Base-by-base conservation (phyloP, 2,329 filamentous ascomycete genomes). In the Blumeriella jaapii region DNA sequence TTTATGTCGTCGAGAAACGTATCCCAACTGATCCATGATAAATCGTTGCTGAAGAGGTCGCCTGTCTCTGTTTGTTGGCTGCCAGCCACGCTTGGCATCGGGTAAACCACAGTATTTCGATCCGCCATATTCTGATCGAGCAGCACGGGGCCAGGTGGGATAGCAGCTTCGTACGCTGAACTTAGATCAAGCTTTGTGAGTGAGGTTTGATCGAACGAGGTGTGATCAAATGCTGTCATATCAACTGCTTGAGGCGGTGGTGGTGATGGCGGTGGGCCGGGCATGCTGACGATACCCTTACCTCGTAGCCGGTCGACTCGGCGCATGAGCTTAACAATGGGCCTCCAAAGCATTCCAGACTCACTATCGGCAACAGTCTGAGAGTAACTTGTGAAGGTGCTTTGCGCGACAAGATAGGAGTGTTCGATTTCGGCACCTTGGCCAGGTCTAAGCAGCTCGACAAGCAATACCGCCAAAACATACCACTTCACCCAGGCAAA, bases 311-410 rank as follows among this genome's bases (percentile, higher is more conserved):
- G 25, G 11, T 36, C 29, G 14, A 36, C 17, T 16, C 38, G 38
- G 15, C 33, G 38, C 38, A 40, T 40, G 4, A 40, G 18, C 19
- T 40, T 40, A 11, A 34, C 26, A 12, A 40, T 32, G 6, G 38
- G 38, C 25, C 27, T 40, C 38, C 38, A 40, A 10, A 40, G 29
- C 38, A 40, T 40, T n/a, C 38, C 38, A 25, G 26, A 20, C 7
- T 33, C 24, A 17, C 22, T 40, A 23, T 40, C 32, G 19, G 38
- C 32, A 12, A 40, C 26, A 6, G 36, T 19, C 11, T 22, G 16
- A 11, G 32, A 24, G 31, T 40, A 40, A 9, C 29, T 13, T 12
- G 26, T 24, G 15, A 40, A 40, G 13, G 20, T 40, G 14, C 27
- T 16, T n/a, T 23, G 19, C 22, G 37, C 37, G 14, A 40, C 29